Evolutionary conservation across 768 basidiomycete species (phyloP).

Genomic region (Rhizopogon vulgaris): DNA sequence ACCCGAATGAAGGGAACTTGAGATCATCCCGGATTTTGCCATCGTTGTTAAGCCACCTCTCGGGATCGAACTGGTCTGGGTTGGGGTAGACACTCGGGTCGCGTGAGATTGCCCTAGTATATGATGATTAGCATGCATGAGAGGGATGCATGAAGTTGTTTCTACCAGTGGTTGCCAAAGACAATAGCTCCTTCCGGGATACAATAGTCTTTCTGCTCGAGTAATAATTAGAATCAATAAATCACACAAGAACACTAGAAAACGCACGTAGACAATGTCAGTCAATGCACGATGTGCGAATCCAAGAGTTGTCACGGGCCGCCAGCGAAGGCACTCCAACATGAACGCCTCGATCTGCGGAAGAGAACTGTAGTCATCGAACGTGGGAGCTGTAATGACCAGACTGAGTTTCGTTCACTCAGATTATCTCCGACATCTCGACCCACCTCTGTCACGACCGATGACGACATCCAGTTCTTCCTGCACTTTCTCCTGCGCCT

Average conservation of each 20-base stretch:
- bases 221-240: background rate
- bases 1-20: constrained; percentile 50
- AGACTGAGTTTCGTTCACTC: background rate
- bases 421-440: background rate
- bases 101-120: constrained; percentile 44
- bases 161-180: constrained; percentile 31
- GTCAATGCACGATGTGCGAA: constrained; percentile 60
- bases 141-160: background rate
- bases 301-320: constrained; percentile 37
- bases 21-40: constrained; percentile 45
- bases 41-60: constrained; percentile 42
- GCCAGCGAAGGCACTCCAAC: constrained; percentile 37
- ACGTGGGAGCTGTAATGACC: constrained; percentile 28
- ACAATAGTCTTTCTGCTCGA: constrained; percentile 25
- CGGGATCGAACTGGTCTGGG: constrained; percentile 53
- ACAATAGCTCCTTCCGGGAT: constrained; percentile 32
- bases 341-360: constrained; percentile 35
- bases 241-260: background rate
- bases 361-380: constrained; percentile 31
- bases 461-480: constrained; percentile 49
- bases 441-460: constrained; percentile 33
- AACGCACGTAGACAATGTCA: constrained; percentile 55
- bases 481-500: constrained; percentile 44
- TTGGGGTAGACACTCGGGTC: constrained; percentile 55
- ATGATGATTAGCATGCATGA: background rate